Base-by-base conservation (phyloP, 2,329 filamentous ascomycete species). In the Ceratocystiopsis sp. region DNA sequence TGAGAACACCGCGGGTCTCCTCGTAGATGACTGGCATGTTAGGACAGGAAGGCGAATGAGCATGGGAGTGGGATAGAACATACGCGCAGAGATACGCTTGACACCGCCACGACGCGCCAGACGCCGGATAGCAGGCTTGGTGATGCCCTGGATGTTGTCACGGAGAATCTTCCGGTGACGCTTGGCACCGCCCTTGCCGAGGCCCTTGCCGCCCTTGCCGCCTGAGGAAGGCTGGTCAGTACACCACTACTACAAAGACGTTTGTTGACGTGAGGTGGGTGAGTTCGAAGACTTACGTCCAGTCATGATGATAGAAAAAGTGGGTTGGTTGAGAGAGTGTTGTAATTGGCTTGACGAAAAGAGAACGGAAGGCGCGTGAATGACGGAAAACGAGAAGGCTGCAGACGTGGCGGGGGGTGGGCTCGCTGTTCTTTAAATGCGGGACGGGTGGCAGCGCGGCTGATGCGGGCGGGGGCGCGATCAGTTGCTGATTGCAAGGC, bases 61-160 rank as follows among this genome's bases (percentile, higher is more conserved):
- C 5, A 32, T 10, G n/a, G 4, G 32, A 11, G 12, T 5, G 18
- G 12, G 2, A 12, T 8, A n/a, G 14, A 8, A 69, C 73, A 64
- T 76, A 84, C 79, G 93, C 64, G 87, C 87, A 59, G 86, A 94
- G 61, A 95, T 95, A 93, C 87, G 87, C 84, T 95, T 95, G 76
- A 95, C 87, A 87, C 87, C 87, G 68, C 87, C 87, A 91, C 87
- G 86, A 71, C 87, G 87, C 53, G 87, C 87, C 64, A 95, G 86
- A 93, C 87, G 87, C 60, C 87, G 82, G 69, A 95, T 95, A 59
- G 87, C 87, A 58, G 87, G 87, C 83, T 95, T 95, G 61, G 87
- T 95, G 63, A 95, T 95, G 71, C 87, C 87, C 73, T 95, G 87
- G 63, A 95, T 95, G 83, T 94, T 95, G 82, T 94, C 87, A 69